Conservation (phyloP, 306 rosid species). For the Cicer bijugum region DNA sequence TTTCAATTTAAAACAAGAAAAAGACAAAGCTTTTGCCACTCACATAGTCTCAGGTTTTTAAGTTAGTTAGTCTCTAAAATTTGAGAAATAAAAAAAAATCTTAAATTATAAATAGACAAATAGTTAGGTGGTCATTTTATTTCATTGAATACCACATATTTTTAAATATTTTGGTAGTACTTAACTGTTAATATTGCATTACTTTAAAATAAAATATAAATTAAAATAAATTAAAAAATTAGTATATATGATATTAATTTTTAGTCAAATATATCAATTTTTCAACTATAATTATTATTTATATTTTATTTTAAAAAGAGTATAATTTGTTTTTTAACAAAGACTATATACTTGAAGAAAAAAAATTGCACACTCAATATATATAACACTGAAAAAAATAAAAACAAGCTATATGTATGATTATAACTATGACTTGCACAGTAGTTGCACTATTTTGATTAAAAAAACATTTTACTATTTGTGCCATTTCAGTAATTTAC, state of each 20-base stretch:
- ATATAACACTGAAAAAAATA: neutral
- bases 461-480: neutral
- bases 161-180: neutral
- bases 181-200: no score
- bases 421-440: neutral
- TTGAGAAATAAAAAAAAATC: neutral
- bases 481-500: neutral
- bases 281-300: no score
- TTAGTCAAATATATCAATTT: no score
- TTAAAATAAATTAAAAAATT: no score
- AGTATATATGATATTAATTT: no score
- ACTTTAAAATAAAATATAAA: no score
- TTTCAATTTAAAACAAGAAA: slow-evolving; percentile 42
- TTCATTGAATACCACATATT: neutral
- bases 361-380: neutral
- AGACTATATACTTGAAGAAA: no score
- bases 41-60: neutral
- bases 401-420: neutral
- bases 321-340: no score
- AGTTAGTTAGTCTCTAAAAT: neutral
- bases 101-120: neutral
- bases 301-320: no score
- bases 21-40: slow-evolving; percentile 40
- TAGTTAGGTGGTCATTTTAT: neutral
- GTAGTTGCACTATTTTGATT: neutral